These are phyloP conservation scores for Sarcocystis neurona DNA, from an alignment of 169 alveolate species.

Conservation along the genomic window DNA sequence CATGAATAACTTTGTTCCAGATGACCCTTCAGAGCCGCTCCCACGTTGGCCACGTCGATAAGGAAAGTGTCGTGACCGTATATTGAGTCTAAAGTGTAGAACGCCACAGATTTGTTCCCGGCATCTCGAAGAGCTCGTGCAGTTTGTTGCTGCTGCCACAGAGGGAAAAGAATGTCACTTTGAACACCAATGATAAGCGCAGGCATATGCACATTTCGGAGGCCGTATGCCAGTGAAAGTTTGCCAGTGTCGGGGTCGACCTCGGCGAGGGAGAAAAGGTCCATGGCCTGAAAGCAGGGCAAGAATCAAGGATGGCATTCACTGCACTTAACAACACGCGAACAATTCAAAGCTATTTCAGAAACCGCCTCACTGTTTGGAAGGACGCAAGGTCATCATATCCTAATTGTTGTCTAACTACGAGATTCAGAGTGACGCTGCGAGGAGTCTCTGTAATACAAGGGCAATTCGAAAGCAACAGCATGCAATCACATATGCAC, in stretches of 20 bases:
- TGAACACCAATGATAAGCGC: constrained; percentile 55
- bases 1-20: constrained; percentile 34
- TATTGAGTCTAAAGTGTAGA: constrained; percentile 47
- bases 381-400: too few relatives aligned
- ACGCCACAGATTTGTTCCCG: constrained; percentile 48
- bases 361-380: too few relatives aligned
- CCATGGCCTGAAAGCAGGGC: constrained; percentile 54
- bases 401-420: too few relatives aligned
- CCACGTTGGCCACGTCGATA: constrained; percentile 57
- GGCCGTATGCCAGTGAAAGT: constrained; percentile 15
- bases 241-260: neutral
- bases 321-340: neutral
- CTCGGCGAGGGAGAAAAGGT: constrained; percentile 44
- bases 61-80: constrained; percentile 65
- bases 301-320: neutral
- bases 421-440: too few relatives aligned
- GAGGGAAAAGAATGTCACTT: constrained; percentile 54
- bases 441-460: too few relatives aligned
- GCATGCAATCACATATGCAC: too few relatives aligned
- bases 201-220: constrained; percentile 48
- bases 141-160: constrained; percentile 51
- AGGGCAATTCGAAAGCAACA: too few relatives aligned
- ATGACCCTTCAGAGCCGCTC: constrained; percentile 58
- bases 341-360: too few relatives aligned
- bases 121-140: constrained; percentile 26